Base-by-base conservation (phyloP, 2,329 filamentous ascomycete genomes). In the Scedosporium dehoogii region DNA sequence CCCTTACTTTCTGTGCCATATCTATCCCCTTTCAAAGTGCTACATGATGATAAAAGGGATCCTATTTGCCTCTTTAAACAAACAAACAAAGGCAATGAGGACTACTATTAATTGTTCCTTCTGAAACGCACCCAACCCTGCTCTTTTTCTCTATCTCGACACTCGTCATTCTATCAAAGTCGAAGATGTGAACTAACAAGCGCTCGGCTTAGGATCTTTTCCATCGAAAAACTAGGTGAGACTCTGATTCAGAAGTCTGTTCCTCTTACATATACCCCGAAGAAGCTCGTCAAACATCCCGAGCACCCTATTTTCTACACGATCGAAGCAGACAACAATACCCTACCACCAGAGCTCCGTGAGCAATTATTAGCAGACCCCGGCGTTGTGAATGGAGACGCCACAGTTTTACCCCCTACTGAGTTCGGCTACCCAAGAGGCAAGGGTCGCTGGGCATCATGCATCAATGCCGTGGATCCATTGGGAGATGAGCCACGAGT, bases 261-360 rank as follows among this genome's bases (percentile, higher is more conserved):
- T 65, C 85, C 91, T 6, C 81, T 99, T 23, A 87, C 89, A 25
- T 96, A 99, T 72, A 99, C 94, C 0, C 94, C 96, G 2, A 88
- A 91, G 64, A 88, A 88, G 68, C 88, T 99, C 69, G 84, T 92
- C 33, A 90, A 91, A 66, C 91, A 97, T 71, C 93, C 93, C 0
- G 90, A 94, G 4, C 84, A 91, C 60, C 88, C 91, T 16, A 81
- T 96, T 25, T 99, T 97, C 73, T 99, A 97, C 71, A 92, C 93
- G 6, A 91, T 96, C 60, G 91, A 97, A 75, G 85, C 92, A 10
- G 96, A 99, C 67, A 96, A 94, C 72, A 96, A 97, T 70, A 91
- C 92, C 0, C 80, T 99, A 2, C 88, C 92, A 1, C 87, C 89
- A 5, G 85, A 89, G n/a, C 87, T 92, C 6, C 85, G 87, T 62